Base-by-base conservation (phyloP, 768 basidiomycete genomes). In the Epithele typhae region DNA sequence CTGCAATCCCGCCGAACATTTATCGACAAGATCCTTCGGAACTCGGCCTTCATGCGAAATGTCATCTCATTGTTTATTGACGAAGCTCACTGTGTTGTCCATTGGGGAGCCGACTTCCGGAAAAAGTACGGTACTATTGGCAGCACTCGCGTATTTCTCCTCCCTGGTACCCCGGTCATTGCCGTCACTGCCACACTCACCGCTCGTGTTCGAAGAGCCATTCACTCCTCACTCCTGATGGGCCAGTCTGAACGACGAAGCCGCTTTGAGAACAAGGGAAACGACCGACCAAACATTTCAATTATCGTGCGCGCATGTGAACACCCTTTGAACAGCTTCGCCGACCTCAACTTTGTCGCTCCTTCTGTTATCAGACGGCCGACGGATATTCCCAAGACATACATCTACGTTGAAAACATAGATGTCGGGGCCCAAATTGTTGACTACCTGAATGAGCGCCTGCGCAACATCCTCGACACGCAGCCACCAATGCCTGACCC, bases 11-110 rank as follows among this genome's bases (percentile, higher is more conserved):
- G 54, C 4, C 36, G 40, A n/a, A 46, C 46, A 0, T 68, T 70
- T 45, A 49, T 64, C 4, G 43, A 56, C 1, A 40, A 50, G 1
- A 59, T 70, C 9, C 25, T 68, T 1, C 52, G 56, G 1, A 60
- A 64, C 2, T 2, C 56, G 0, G 49, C 48, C 25, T 60, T 68
- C 39, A 8, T 30, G 6, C 37, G 35, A 0, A 44, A 59, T 0
- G 24, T 64, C 5, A 49, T 68, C 3, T 60, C 62, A 4, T 51
- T 69, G 0, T 49, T 70, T 2, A 44, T 69, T 12, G 67, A 70
- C 37, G 66, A 72, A 45, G 66, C 66, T 0, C 70, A 72, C 40
- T 62, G 62, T 43, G 48, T 71, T 1, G 67, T 66, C 0, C 66
- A 68, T 35, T 71, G 68, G 68, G 68, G 68, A 0, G 46, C 52